Evolutionary conservation across 1,139 yeast species (phyloP).

Genomic region (Yamadazyma diddensiae): DNA sequence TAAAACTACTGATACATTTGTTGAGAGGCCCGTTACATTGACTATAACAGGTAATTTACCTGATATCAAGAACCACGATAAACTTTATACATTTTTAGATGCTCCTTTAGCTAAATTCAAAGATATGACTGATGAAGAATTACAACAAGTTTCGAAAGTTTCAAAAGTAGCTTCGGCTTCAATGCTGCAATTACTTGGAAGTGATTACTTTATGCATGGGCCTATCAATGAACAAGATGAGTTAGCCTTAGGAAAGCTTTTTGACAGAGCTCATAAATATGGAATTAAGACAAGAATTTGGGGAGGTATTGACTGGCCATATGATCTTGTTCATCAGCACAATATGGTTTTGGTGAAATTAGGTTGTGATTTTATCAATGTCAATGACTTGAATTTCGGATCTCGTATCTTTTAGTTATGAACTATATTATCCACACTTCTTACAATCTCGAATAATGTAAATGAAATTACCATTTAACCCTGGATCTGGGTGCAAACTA

Average conservation of each 20-base stretch:
- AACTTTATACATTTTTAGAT: constrained; percentile 37
- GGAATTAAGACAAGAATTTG: constrained; percentile 41
- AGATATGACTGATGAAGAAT: constrained; percentile 14
- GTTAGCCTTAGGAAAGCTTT: constrained; percentile 16
- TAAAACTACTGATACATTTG: constrained; percentile 18
- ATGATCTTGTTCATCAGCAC: constrained; percentile 26
- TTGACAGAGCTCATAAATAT: constrained; percentile 33
- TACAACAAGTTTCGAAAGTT: constrained; percentile 22
- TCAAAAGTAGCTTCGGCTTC: constrained; percentile 39
- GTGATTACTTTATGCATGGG: constrained; percentile 13
- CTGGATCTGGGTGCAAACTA: too few species aligned
- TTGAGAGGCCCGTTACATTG: constrained; percentile 36
- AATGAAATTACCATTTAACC: too few species aligned
- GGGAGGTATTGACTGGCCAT: constrained; percentile 46
- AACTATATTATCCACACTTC: too few species aligned
- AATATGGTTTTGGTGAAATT: constrained; percentile 23
- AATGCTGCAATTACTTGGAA: constrained; percentile 28
- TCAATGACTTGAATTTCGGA: constrained; percentile 29
- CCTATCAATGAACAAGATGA: constrained; percentile 22
- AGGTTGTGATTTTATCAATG: constrained; percentile 41
- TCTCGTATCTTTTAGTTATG: too few species aligned
- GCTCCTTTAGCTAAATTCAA: constrained; percentile 33
- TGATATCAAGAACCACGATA: constrained; percentile 24
- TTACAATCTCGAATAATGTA: too few species aligned
- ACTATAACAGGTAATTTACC: constrained; percentile 45